Evolutionary conservation across 1,284 basidiomycete genomes (phyloP), one percentile per base, ranked within the genome.

Genomic region (Ceratobasidium sp.): DNA sequence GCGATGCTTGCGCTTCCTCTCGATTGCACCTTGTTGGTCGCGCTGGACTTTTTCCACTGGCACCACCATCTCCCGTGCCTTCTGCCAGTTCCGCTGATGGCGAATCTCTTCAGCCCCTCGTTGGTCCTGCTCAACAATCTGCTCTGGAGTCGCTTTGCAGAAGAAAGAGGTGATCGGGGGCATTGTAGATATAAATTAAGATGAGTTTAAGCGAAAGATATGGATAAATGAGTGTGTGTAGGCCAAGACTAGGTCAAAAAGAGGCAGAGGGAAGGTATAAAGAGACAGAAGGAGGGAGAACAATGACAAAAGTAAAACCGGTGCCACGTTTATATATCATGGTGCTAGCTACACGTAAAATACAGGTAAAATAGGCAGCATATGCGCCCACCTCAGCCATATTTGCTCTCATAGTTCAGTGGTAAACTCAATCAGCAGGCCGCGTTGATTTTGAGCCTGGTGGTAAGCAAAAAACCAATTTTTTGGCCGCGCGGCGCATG

Each of bases 161-260:
- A 52, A 52, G 18, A 52, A 52, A 20, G 50, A 52, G n/a, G 50
- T 52, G 18, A 52, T 52, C 20, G 20, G 50, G 50, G 50, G 50
- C 50, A 52, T 52, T 52, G 50, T 52, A n/a, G 50, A n/a, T 52
- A n/a, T 52, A 52, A 52, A 52, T 41, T 41, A 41, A 41, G 38
- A 41, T 41, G 38, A 41, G 38, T 41, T 41, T 41, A 41, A 41
- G 38, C 38, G 38, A 41, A 41, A 41, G 5, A 10, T 52, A n/a
- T 52, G 18, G 50, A n/a, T 52, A n/a, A 20, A 52, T 18, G 20
- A 16, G 50, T 18, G 50, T 52, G 50, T 20, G n/a, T n/a, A 20
- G 18, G 18, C 20, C 6, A 6, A 20, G n/a, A 52, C 18, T 18
- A 20, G 50, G 18, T 20, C 20, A 20, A 18, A 20, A 20, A 20